phyloP scores from a whole-genome alignment of 2,329 filamentous ascomycete genomes.

The Fusarium sp. region DNA sequence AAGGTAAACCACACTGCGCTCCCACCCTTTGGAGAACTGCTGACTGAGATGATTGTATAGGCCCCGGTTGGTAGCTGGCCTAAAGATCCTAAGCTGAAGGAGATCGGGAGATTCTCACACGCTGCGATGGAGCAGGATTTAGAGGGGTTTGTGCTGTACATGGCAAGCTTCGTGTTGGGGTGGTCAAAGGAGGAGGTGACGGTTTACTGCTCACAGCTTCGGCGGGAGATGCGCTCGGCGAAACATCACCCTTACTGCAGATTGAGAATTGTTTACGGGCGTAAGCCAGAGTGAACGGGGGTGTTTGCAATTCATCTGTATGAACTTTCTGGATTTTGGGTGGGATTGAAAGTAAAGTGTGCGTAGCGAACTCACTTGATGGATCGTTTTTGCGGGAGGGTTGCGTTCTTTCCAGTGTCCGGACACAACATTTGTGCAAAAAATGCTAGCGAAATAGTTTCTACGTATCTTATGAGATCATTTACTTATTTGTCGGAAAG shows the following conservation, averaged over 20 bases:
- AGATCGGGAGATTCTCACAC: conserved; percentile 13
- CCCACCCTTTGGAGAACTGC: background rate
- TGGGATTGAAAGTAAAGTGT: too few species aligned
- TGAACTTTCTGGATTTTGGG: too few species aligned
- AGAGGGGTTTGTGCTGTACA: conserved; percentile 20
- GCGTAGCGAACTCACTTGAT: too few species aligned
- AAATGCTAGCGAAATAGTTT: too few species aligned
- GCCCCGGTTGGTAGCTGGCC: conserved; percentile 14
- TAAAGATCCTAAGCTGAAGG: conserved; percentile 12
- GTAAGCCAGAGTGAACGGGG: conserved; percentile 9
- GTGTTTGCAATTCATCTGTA: too few species aligned
- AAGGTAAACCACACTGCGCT: background rate
- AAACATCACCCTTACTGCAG: conserved; percentile 28
- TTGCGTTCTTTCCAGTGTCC: too few species aligned
- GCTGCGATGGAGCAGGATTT: conserved; percentile 20
- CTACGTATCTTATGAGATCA: too few species aligned
- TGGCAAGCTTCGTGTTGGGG: conserved; percentile 24
- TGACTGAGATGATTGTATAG: background rate
- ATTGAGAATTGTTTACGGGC: conserved; percentile 18
- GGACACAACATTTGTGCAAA: too few species aligned
- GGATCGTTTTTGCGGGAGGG: too few species aligned
- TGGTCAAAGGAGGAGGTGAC: conserved; percentile 26
- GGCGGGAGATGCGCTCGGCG: conserved; percentile 7
- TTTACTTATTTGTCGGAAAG: too few species aligned
- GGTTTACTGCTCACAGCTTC: conserved; percentile 30